These are phyloP conservation scores for Friedmanniomyces endolithicus DNA, from an alignment of 495 filamentous ascomycete genomes.

Conservation along the genomic window DNA sequence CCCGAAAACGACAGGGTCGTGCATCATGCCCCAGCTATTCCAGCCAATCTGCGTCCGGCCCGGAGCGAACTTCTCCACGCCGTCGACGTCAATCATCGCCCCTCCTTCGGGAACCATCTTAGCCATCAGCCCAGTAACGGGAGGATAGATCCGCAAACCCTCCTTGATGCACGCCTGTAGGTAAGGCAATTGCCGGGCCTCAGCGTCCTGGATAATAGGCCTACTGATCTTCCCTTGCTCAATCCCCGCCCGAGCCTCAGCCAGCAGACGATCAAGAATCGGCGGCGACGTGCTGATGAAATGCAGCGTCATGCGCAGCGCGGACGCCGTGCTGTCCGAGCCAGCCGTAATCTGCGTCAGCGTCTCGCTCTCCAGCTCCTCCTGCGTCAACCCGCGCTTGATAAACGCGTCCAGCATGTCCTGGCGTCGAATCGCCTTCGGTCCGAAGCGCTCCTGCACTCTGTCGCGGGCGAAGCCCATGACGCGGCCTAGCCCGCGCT, in stretches of 20 bases:
- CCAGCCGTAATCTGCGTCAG: conserved; percentile 32
- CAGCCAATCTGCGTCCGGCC: conserved; percentile 20
- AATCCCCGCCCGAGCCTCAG: conserved; percentile 17
- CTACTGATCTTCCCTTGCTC: conserved; percentile 11
- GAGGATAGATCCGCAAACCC: conserved; percentile 23
- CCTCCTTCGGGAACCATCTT: conserved; percentile 16
- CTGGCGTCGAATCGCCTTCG: conserved; percentile 18
- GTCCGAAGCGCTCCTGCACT: conserved; percentile 23
- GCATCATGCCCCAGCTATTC: conserved; percentile 23
- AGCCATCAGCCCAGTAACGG: conserved; percentile 22
- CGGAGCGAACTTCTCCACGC: conserved; percentile 19
- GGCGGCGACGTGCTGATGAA: conserved; percentile 24
- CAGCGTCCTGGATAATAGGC: conserved; percentile 23
- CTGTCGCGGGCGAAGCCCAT: conserved; percentile 25
- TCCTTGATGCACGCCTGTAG: conserved; percentile 27
- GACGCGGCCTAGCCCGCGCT: conserved; percentile 23
- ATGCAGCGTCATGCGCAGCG: conserved; percentile 23
- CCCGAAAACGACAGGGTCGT: conserved; percentile 18
- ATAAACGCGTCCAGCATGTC: conserved; percentile 39
- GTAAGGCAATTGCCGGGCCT: conserved; percentile 23
- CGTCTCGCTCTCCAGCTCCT: conserved; percentile 33
- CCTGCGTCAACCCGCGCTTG: conserved; percentile 28
- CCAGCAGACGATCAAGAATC: conserved; percentile 16
- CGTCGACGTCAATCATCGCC: conserved; percentile 16
- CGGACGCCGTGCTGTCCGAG: conserved; percentile 26